Percentiles rank a stretch among this genome's conserved stretches.
Conservation (phyloP, 345 rosid genomes). For the Lenwebbia sp. region DNA sequence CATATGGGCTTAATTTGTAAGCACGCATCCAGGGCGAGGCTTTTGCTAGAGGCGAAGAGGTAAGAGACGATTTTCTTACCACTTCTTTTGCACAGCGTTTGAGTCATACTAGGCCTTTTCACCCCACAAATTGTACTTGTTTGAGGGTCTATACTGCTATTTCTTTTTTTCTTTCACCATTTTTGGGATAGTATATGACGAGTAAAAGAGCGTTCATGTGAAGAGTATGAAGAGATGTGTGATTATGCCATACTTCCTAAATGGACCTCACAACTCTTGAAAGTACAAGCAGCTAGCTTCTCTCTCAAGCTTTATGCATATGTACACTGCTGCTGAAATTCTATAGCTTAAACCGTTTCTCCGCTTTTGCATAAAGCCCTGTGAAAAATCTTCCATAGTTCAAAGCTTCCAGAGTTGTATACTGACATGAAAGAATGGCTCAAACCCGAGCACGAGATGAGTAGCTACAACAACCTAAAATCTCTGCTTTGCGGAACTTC, state of each 20-base stretch:
- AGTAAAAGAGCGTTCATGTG: not conserved
- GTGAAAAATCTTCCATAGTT: not conserved
- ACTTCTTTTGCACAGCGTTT: not conserved
- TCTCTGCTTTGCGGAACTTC: not conserved
- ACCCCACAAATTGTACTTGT: not conserved
- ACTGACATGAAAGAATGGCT: conserved; percentile 1
- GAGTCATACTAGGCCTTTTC: not conserved
- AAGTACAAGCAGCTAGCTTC: not conserved
- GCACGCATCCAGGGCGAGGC: not conserved
- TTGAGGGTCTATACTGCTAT: not conserved
- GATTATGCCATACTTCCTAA: not conserved
- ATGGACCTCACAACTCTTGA: not conserved
- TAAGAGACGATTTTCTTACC: not conserved
- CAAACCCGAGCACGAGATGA: not conserved
- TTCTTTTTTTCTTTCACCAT: not conserved
- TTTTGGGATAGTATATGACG: not conserved
- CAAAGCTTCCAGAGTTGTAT: not conserved
- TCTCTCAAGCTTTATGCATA: not conserved
- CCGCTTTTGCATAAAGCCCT: not conserved
- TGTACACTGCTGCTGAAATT: not conserved
- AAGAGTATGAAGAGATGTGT: not conserved
- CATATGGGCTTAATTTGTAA: not conserved
- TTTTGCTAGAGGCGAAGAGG: not conserved
- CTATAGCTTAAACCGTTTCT: not conserved
- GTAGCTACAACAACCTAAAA: not conserved